Percentiles rank a stretch among this genome's conserved stretches.
phyloP scores from a whole-genome alignment of 2,329 filamentous ascomycete species.

The Curvularia eragrostidis region DNA sequence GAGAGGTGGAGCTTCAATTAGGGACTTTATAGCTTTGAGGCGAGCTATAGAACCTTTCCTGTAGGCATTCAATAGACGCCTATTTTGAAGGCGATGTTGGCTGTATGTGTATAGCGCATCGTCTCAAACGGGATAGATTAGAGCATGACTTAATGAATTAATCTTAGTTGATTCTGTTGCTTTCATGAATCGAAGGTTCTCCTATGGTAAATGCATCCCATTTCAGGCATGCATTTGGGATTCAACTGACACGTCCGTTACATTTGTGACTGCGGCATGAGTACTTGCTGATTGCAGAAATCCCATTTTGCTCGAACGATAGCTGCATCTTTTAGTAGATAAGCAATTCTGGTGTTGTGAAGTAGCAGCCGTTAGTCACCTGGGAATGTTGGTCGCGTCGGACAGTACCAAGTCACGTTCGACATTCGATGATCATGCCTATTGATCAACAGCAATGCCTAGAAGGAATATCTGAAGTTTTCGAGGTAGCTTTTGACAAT shows the following conservation, averaged over 20 bases:
- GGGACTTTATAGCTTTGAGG: neutral
- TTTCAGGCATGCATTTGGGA: neutral
- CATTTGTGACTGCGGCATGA: neutral
- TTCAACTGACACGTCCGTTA: neutral
- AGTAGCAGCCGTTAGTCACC: neutral
- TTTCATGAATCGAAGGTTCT: no score
- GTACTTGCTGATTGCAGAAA: neutral
- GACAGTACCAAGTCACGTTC: neutral
- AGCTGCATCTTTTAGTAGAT: no score
- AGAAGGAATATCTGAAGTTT: no score
- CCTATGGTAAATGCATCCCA: neutral
- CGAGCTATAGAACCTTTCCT: neutral
- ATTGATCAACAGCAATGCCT: no score
- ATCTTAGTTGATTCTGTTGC: neutral
- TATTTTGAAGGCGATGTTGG: neutral
- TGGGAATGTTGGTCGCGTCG: no score
- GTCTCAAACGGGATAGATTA: neutral
- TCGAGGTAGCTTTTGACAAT: no score
- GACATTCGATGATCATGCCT: neutral
- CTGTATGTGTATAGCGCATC: neutral
- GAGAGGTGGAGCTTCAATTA: neutral
- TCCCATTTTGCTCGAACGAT: neutral
- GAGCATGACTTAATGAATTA: neutral
- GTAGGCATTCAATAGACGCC: neutral
- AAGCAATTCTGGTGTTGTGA: neutral